Percentiles rank a stretch among this genome's conserved stretches.
phyloP scores from a whole-genome alignment of 2,329 filamentous ascomycete species.

The Nannizziopsis barbatae region DNA sequence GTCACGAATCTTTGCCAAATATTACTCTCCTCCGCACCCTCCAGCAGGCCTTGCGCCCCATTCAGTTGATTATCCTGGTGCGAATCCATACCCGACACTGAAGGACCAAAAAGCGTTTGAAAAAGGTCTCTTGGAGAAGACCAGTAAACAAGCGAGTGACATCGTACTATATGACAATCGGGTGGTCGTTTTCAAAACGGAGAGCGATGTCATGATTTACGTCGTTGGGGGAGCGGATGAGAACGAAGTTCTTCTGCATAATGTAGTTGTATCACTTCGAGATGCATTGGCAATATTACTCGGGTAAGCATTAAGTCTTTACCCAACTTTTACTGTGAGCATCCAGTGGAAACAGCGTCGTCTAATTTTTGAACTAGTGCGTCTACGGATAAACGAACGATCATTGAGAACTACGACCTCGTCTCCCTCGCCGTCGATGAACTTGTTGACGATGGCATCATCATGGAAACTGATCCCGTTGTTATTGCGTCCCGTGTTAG shows the following conservation, averaged over 20 bases:
- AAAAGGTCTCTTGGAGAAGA: conserved; percentile 91
- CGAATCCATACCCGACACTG: conserved; percentile 71
- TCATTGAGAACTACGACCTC: conserved; percentile 97
- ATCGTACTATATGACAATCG: conserved; percentile 96
- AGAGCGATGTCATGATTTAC: conserved; percentile 94
- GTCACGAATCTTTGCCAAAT: conserved; percentile 85
- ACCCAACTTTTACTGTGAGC: neutral
- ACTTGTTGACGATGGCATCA: conserved; percentile 88
- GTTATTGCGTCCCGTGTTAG: conserved; percentile 87
- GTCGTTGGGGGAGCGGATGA: conserved; percentile 84
- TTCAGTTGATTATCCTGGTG: conserved; percentile 48
- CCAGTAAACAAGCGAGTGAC: conserved; percentile 85
- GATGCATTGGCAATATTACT: conserved; percentile 84
- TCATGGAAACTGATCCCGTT: conserved; percentile 92
- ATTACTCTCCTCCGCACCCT: conserved; percentile 64
- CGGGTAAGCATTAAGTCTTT: conserved; percentile 50
- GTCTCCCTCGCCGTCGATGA: conserved; percentile 91
- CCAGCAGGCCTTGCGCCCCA: conserved; percentile 48
- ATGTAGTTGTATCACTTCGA: conserved; percentile 78
- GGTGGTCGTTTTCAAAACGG: conserved; percentile 94
- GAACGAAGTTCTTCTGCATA: conserved; percentile 95
- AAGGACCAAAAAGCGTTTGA: conserved; percentile 96
- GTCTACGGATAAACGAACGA: conserved; percentile 92
- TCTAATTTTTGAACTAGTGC: conserved; percentile 46
- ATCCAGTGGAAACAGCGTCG: neutral